Conservation (phyloP, 2,329 filamentous ascomycete genomes). For the Paraconiothyrium sp. region DNA sequence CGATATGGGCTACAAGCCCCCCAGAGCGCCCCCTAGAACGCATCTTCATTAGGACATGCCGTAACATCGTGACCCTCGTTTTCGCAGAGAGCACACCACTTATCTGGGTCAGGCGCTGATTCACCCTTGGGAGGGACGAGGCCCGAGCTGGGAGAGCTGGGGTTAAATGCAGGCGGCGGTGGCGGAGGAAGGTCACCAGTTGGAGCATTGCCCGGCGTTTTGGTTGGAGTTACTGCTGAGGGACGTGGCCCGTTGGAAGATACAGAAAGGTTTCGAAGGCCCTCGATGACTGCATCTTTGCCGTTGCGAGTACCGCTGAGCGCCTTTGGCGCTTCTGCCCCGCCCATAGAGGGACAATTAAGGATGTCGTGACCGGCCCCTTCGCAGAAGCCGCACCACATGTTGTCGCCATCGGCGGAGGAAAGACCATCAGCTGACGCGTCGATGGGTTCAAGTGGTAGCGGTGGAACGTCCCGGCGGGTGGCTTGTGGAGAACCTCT, state of each 20-base stretch:
- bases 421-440: constrained; percentile 68
- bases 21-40: constrained; percentile 52
- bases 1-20: constrained; percentile 14
- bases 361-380: constrained; percentile 91
- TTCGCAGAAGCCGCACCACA: constrained; percentile 97
- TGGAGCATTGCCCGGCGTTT: constrained; percentile 47
- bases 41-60: constrained; percentile 91
- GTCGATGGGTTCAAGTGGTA: constrained; percentile 71
- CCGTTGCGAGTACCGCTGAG: constrained; percentile 31
- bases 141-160: constrained; percentile 21
- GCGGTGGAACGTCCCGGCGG: constrained; percentile 48
- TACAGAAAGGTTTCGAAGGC: constrained; percentile 45
- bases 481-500: constrained; percentile 50
- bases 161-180: constrained; percentile 42
- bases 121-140: constrained; percentile 48
- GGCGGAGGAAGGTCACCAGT: constrained; percentile 41
- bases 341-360: constrained; percentile 87
- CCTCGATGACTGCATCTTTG: constrained; percentile 46
- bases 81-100: constrained; percentile 98
- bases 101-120: constrained; percentile 70
- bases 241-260: constrained; percentile 42
- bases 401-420: constrained; percentile 71
- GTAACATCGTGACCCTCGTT: constrained; percentile 96
- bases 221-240: constrained; percentile 41
- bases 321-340: constrained; percentile 56